Percentiles rank a stretch among this genome's conserved stretches.
Conservation (phyloP, 2,329 filamentous ascomycete species). For the Beauveria varroae region DNA sequence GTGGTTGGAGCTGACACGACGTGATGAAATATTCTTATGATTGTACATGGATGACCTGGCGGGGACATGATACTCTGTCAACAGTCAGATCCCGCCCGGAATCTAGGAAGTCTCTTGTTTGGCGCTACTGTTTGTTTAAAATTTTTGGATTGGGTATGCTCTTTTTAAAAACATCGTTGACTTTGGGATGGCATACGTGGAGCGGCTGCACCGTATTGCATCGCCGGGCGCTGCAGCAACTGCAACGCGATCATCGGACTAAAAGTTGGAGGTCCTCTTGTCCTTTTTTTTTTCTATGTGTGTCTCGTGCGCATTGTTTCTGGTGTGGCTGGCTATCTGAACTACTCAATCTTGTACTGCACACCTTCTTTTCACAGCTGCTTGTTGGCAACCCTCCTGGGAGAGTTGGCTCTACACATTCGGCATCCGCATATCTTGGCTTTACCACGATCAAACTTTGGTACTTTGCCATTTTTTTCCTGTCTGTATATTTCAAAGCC, state of each 20-base stretch:
- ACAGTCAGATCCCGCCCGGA: constrained; percentile 9
- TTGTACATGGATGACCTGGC: constrained; percentile 1
- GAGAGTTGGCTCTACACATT: background rate
- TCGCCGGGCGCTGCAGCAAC: background rate
- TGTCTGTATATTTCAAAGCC: background rate
- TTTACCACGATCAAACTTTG: background rate
- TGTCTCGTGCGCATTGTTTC: background rate
- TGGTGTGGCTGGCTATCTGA: constrained; percentile 3
- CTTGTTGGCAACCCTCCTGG: background rate
- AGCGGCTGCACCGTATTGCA: background rate
- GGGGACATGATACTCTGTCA: constrained; percentile 4
- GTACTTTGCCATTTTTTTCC: too few species aligned
- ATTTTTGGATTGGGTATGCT: background rate
- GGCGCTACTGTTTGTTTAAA: background rate
- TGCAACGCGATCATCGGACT: background rate
- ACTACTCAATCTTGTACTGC: background rate
- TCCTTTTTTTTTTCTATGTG: background rate
- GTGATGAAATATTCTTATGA: constrained; percentile 12
- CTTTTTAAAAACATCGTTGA: background rate
- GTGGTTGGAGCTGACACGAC: background rate
- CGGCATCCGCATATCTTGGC: background rate
- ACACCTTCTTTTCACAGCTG: background rate
- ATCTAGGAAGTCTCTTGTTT: constrained; percentile 7
- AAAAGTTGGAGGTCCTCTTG: background rate
- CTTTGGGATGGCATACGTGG: background rate